Conservation (phyloP, 2,329 filamentous ascomycete genomes). For the Colletotrichum endophyticum region DNA sequence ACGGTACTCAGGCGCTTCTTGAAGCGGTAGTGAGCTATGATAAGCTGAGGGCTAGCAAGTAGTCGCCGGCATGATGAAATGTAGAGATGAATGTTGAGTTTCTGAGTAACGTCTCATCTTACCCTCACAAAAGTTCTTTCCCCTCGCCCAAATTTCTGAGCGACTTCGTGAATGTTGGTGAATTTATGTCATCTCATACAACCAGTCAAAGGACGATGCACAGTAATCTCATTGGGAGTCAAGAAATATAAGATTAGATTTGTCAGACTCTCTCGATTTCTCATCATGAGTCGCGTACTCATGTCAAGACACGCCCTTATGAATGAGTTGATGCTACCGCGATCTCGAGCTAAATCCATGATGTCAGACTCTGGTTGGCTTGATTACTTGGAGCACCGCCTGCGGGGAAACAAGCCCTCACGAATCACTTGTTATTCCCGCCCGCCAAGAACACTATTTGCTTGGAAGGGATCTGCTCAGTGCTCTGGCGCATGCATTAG, state of each 20-base stretch:
- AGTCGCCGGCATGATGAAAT: background rate
- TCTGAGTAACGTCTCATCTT: background rate
- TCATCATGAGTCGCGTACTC: background rate
- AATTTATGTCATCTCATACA: background rate
- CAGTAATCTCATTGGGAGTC: background rate
- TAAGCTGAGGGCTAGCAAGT: background rate
- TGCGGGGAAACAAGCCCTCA: background rate
- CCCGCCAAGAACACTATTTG: background rate
- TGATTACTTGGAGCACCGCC: background rate
- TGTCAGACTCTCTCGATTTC: background rate
- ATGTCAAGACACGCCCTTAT: background rate
- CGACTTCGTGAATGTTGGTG: background rate
- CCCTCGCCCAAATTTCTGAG: background rate
- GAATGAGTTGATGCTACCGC: background rate
- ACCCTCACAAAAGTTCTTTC: background rate
- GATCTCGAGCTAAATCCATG: background rate
- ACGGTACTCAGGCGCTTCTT: constrained; percentile 23
- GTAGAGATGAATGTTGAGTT: background rate
- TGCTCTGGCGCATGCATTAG: background rate
- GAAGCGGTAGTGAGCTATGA: constrained; percentile 25
- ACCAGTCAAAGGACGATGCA: background rate
- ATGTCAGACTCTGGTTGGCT: background rate
- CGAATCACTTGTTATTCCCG: background rate
- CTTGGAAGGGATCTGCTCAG: background rate
- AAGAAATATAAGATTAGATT: background rate